Base-by-base conservation (phyloP, 306 rosid genomes). In the Boehmeria nivea region DNA sequence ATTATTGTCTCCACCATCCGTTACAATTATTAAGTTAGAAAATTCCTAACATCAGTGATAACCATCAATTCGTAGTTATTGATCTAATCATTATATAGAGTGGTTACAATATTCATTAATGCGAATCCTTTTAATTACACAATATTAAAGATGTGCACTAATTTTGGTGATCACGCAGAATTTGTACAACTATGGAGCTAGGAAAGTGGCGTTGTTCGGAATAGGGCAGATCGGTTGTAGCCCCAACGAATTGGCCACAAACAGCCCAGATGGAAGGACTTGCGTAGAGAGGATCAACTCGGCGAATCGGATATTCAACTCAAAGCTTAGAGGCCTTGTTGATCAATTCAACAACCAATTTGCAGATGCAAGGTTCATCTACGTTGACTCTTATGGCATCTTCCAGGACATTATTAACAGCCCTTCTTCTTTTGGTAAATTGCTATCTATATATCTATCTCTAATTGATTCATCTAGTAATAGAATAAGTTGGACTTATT, bases 151-250 rank as follows among this genome's bases (percentile, higher is more conserved):
- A n/a, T n/a, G n/a, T n/a, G n/a, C n/a, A n/a, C n/a, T 31, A 31
- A 31, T 31, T n/a, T 31, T 31, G 36, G 36, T 31, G 36, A 31
- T 6, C 9, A 31, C 9, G 36, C 61, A 90, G 95, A 17, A 27
- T 18, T 1, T 91, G 76, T 87, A 91, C 60, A 76, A 75, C 51
- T 71, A 84, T 38, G 99, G 99, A 59, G 99, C 95, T 57, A 82
- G 99, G 69, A 91, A 85, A 63, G 57, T 91, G 69, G 99, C 51
- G 17, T 49, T 91, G 59, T 87, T 82, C 70, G 99, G 96, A 48
- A 25, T 91, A n/a, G 99, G 99, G 17, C 88, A 81, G 55, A 80
- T 91, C 58, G 99, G 96, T 12, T 91, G 99, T 64, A 87, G 87
- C 54, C 96, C 99, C 2, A 84, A 51, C 54, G 87, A 63, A 54